Evolutionary conservation across 768 basidiomycete genomes (phyloP), one percentile per base, ranked within the genome.

Genomic region (Suillus lakei): DNA sequence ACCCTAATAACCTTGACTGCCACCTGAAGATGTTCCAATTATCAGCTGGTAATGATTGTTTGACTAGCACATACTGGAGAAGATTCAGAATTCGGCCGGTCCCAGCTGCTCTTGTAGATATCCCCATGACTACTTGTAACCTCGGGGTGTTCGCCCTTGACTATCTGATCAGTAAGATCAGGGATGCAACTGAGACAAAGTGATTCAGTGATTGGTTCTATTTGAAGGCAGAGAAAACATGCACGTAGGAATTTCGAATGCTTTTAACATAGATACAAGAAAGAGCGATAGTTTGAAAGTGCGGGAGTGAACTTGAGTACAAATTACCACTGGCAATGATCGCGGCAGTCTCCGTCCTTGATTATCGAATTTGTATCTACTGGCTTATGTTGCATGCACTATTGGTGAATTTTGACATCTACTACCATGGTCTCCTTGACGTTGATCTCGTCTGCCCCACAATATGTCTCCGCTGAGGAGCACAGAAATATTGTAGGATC

Each of bases 401-500:
- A n/a, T n/a, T n/a, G 21, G 16, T 30, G 48, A 51, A 18, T 28
- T 15, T n/a, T n/a, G 12, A 5, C 16, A 39, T 59, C 23, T 39
- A 39, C 55, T 36, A 58, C 26, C 3, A 59, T 59, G 56, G 56
- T 39, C 38, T 59, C 56, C 38, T 39, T 38, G 38, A 39, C 56
- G 23, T 39, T 59, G 38, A 59, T 59, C 3, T 39, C 56, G 21
- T 41, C 38, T 21, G 18, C 41, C 26, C 56, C 58, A 28, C 58
- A 41, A 59, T 41, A 41, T 41, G 58, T 59, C 26, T 41, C 39
- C 18, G 18, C 39, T 21, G 58, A 59, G 18, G 58, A 59, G 26
- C 39, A 59, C 58, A 59, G 58, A 41, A 59, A 30, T 41, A 59
- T 59, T 39, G 83, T 90, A 7, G 86, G 85, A n/a, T 89, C 91